Evolutionary conservation across 139 green algal genomes (phyloP), one percentile per base, ranked within the genome.

Genomic region (Closterium sp.): DNA sequence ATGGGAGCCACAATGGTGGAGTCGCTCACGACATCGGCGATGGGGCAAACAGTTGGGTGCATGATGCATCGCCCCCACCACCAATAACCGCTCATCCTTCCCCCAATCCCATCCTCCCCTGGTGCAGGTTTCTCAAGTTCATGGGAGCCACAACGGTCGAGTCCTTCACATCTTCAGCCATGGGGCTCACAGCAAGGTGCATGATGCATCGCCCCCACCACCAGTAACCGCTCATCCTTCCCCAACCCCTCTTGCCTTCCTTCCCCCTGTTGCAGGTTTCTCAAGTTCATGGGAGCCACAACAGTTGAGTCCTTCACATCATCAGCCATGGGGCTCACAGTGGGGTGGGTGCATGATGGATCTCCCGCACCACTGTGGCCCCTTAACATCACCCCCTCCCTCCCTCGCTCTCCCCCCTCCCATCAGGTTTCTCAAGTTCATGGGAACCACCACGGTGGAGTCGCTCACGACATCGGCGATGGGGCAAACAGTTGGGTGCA

Each of bases 171-270:
- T 62, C 90, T 31, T 92, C 96, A 70, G 96, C 96, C 0, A 94
- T 99, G 87, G 97, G 97, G 24, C 95, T 99, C 73, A 96, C 97
- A 0, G 97, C 99, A 30, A 96, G 97, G n/a, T 95, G 96, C n/a
- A n/a, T n/a, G n/a, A n/a, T n/a, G n/a, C 4, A 90, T 97, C 4
- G 96, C 97, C 0, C 97, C 97, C 45, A 96, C 91, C n/a, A n/a
- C n/a, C n/a, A n/a, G n/a, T n/a, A n/a, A n/a, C n/a, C n/a, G n/a
- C n/a, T n/a, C n/a, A n/a, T n/a, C n/a, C n/a, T n/a, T n/a, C n/a
- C n/a, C n/a, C n/a, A n/a, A n/a, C n/a, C n/a, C n/a, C n/a, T n/a
- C n/a, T n/a, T n/a, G n/a, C n/a, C n/a, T n/a, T n/a, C n/a, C n/a
- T n/a, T n/a, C n/a, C n/a, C n/a, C n/a, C n/a, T n/a, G n/a, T n/a